Base-by-base conservation (phyloP, 495 filamentous ascomycete species). In the Trichoderma gamsii region DNA sequence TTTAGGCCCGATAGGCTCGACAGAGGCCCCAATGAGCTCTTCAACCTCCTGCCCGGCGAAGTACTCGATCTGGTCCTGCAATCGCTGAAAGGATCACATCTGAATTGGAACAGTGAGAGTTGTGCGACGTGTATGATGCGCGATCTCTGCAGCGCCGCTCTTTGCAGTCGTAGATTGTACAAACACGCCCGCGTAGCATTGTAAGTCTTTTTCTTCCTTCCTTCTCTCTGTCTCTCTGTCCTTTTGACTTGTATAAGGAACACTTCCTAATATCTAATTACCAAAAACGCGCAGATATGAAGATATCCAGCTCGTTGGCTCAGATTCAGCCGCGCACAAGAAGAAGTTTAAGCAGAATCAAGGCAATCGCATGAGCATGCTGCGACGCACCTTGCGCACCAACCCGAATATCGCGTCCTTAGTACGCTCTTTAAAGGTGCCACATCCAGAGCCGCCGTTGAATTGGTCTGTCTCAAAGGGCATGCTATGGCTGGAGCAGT, bases 111-210 rank as follows among this genome's bases (percentile, higher is more conserved):
- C 18, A 80, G 78, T 43, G 70, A 72, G 38, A 85, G 81, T 67
- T 95, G 92, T 72, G 82, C 87, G 67, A 90, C 89, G 70, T 93
- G 92, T 77, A 92, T 88, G 76, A 88, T 91, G 79, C 86, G 89
- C 65, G 91, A 95, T 73, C 74, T 93, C 32, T 87, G 86, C 71
- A 82, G 85, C 65, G 81, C 92, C 41, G 85, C 87, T 46, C 72
- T 92, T 67, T 89, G 86, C 41, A 87, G 84, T 68, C 84, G 86
- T 64, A 84, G 87, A 46, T 89, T 90, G 82, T 80, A 90, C 74
- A 86, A 85, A 73, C 86, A 85, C 21, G 89, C 89, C 23, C 81
- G 86, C 69, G 80, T 80, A 66, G 81, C 82, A 70, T 76, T 95
- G 85, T 93, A 74, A 83, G 86, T 32, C 4, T 12, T 11, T 21